Evolutionary conservation across 495 filamentous ascomycete genomes (phyloP).

Genomic region (Pyrenopolyporus hunteri): DNA sequence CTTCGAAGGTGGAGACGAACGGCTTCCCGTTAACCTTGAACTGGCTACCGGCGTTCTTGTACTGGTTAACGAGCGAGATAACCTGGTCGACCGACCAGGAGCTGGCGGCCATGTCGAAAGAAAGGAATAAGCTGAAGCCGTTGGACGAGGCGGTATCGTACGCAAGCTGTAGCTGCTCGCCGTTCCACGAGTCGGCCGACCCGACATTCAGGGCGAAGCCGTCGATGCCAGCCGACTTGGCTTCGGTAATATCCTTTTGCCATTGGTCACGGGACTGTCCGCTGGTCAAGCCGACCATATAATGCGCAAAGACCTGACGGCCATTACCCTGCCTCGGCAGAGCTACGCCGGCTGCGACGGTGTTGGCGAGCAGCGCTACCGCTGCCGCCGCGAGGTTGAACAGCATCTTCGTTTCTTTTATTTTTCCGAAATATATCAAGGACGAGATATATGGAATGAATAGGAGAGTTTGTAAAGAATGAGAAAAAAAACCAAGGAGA

Average conservation of each 20-base stretch:
- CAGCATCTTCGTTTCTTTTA: constrained; percentile 23
- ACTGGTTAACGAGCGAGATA: constrained; percentile 61
- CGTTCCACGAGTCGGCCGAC: constrained; percentile 56
- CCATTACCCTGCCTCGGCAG: constrained; percentile 20
- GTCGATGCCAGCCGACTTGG: constrained; percentile 69
- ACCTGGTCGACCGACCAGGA: constrained; percentile 63
- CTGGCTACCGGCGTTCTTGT: constrained; percentile 58
- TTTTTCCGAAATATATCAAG: background rate
- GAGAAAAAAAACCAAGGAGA: background rate
- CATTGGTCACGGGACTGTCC: constrained; percentile 58
- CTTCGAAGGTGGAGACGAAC: constrained; percentile 78
- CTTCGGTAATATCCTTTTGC: constrained; percentile 63
- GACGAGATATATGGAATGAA: background rate
- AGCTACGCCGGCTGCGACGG: constrained; percentile 24
- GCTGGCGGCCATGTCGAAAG: constrained; percentile 68
- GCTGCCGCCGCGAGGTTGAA: constrained; percentile 18
- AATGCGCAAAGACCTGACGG: constrained; percentile 54
- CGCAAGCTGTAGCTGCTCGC: constrained; percentile 56
- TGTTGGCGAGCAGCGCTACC: constrained; percentile 23
- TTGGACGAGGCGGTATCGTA: constrained; percentile 61
- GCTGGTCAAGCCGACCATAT: constrained; percentile 56
- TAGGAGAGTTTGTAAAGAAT: background rate
- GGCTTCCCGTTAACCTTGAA: constrained; percentile 61
- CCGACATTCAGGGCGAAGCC: constrained; percentile 76
- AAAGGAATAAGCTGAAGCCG: constrained; percentile 69